Base-by-base conservation (phyloP, 2,329 filamentous ascomycete species). In the Talaromyces sp. region DNA sequence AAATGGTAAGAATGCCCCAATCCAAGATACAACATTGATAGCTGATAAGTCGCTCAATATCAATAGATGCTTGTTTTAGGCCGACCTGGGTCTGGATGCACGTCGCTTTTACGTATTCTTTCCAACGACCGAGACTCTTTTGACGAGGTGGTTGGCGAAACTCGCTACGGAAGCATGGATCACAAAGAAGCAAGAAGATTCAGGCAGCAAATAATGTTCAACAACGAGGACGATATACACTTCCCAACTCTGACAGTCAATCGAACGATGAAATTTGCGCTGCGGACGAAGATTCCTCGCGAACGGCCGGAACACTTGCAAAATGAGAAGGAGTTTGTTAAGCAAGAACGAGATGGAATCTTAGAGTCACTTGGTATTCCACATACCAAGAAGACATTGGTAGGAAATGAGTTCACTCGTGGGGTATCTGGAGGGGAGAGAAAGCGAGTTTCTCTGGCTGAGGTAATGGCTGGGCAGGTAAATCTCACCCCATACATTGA, bases 191-290 rank as follows among this genome's bases (percentile, higher is more conserved):
- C 70, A 17, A 79, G 78, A 64, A 74, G 68, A 14, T 78, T 73
- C 56, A 71, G 75, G 2, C 75, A 77, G 53, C 75, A 78, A 59
- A 74, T 77, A 51, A 81, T 90, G 54, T 92, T 92, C 71, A 91
- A 91, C 67, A 87, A 90, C 21, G 89, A 92, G 74, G 85, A 87
- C 21, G 88, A 91, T 68, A 79, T 87, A 24, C 88, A 91, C 68
- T 92, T 91, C 64, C 86, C 89, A 0, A 87, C 88, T 3, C 76
- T 92, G 21, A 91, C 86, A 0, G 88, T 92, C 4, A 87, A 88
- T 1, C 82, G 90, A 60, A 92, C 89, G 0, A 80, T 92, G 17
- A 82, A 85, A 60, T 92, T 92, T 66, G 89, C 89, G 0, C 80
- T 88, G 1, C 81, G 85, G 35, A 85, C 72, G 57, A 74, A 74